Evolutionary conservation across 345 rosid genomes (phyloP), one percentile per base, ranked within the genome.

Genomic region (Pseudoturritis turrita): DNA sequence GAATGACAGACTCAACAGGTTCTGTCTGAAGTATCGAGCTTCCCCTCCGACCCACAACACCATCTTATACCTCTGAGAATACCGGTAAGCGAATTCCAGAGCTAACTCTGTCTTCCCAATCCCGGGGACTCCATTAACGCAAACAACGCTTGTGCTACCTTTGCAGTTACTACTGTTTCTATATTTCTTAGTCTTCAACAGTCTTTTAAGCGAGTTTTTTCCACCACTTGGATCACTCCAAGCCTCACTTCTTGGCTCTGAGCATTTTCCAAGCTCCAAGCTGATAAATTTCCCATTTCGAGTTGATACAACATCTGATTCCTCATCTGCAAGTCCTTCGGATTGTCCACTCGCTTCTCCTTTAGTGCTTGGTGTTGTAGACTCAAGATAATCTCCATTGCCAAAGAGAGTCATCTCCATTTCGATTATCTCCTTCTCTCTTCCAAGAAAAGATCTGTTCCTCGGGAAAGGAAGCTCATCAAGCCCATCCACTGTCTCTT

Each of bases 21-120:
- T 90, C 74, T 93, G 97, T 77, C 92, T 80, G 69, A 89, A 84
- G 76, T 89, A 87, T 52, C 88, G 72, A 46, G 89, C 89, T 78
- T 93, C 97, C 10, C 98, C 98, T 14, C 96, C 94, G 2, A 89
- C 83, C 97, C 98, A 93, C 70, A 93, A 73, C 15, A 90, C 91
- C 96, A 81, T 87, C 81, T 90, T 93, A 64, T 93, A 93, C 80
- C 96, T 86, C 73, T 88, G 96, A 44, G 86, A 82, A 75, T 87
- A 83, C 77, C 90, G 79, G 62, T 89, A 78, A 40, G 93, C 97
- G 43, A 86, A 93, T 58, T 93, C 98, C 70, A 87, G 87, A 19
- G 90, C 98, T 39, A 93, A 63, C 81, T 93, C 97, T 5, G 97
- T 93, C 82, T 93, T 93, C 26, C 98, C 97, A 43, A 80, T 82